A percentile compares a stretch with the other conserved stretches of the same genome.
These are phyloP conservation scores for Rhodomyrtus tomentosa DNA, from an alignment of 345 rosid species.

Conservation along the genomic window DNA sequence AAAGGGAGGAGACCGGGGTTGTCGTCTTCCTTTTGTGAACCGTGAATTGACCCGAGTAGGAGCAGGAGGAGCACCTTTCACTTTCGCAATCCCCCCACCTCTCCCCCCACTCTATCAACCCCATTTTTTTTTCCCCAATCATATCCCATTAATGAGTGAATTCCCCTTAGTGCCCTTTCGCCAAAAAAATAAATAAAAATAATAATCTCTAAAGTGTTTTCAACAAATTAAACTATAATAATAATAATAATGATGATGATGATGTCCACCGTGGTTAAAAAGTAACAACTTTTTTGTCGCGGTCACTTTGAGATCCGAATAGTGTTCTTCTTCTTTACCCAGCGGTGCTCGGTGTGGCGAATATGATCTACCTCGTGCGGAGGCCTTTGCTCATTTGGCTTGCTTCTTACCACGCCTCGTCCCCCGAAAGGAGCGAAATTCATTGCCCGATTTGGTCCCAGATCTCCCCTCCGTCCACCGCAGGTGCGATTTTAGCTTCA, in stretches of 20 bases:
- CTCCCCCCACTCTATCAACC: not conserved
- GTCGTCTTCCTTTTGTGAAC: not conserved
- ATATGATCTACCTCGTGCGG: no score
- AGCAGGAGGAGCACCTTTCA: not conserved
- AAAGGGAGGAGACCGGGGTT: not conserved
- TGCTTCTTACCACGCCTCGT: no score
- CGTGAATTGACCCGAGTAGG: not conserved
- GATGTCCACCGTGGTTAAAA: no score
- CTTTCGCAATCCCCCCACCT: not conserved
- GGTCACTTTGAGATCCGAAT: not conserved
- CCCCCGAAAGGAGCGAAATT: rapidly evolving
- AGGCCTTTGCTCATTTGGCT: no score
- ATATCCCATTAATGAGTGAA: not conserved
- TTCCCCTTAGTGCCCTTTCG: not conserved
- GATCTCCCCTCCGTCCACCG: no score
- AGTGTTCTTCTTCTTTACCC: not conserved
- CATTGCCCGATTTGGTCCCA: rapidly evolving
- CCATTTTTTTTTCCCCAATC: not conserved
- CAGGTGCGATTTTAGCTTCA: not conserved
- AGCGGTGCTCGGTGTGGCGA: not conserved
- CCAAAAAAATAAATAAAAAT: no score
- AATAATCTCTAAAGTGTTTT: no score
- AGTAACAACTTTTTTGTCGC: not conserved
- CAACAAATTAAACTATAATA: no score
- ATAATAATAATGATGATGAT: not conserved